These are phyloP conservation scores for Plectosphaerella plurivora DNA, from an alignment of 2,329 filamentous ascomycete species.

Conservation along the genomic window DNA sequence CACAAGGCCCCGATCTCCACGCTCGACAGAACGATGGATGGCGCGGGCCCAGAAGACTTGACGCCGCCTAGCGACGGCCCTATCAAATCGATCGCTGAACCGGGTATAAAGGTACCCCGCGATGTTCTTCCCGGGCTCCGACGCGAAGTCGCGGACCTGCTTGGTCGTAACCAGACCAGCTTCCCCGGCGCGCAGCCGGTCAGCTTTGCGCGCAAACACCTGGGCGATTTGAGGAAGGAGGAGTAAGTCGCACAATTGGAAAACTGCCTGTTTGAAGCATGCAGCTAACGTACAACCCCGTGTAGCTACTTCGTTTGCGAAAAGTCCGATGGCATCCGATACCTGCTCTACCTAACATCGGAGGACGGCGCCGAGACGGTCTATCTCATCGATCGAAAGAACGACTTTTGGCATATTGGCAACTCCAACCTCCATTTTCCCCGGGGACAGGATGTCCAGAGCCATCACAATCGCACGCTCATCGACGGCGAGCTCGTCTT, in stretches of 20 bases:
- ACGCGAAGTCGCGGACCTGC: constrained; percentile 67
- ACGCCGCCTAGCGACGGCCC: constrained; percentile 19
- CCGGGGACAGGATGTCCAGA: constrained; percentile 55
- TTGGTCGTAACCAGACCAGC: constrained; percentile 61
- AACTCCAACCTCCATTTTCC: constrained; percentile 74
- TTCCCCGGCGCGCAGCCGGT: constrained; percentile 96
- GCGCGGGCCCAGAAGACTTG: constrained; percentile 6
- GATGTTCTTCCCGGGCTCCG: constrained; percentile 59
- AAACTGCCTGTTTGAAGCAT: not conserved
- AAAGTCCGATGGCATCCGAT: constrained; percentile 94
- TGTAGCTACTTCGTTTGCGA: constrained; percentile 90
- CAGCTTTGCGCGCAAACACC: constrained; percentile 77
- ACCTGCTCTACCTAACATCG: constrained; percentile 82
- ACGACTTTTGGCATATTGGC: constrained; percentile 88
- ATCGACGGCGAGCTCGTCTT: constrained; percentile 92
- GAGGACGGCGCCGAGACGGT: constrained; percentile 66
- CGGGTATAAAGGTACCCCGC: constrained; percentile 60
- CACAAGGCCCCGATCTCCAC: not conserved
- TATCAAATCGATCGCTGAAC: constrained; percentile 51
- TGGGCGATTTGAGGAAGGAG: constrained; percentile 73
- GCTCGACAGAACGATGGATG: constrained; percentile 9
- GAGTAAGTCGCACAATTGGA: constrained; percentile 50
- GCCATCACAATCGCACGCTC: constrained; percentile 75
- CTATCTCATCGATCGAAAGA: constrained; percentile 95
- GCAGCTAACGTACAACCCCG: constrained; percentile 5